Evolutionary conservation across 345 rosid species (phyloP).

Genomic region (Melaleuca quinquenervia): DNA sequence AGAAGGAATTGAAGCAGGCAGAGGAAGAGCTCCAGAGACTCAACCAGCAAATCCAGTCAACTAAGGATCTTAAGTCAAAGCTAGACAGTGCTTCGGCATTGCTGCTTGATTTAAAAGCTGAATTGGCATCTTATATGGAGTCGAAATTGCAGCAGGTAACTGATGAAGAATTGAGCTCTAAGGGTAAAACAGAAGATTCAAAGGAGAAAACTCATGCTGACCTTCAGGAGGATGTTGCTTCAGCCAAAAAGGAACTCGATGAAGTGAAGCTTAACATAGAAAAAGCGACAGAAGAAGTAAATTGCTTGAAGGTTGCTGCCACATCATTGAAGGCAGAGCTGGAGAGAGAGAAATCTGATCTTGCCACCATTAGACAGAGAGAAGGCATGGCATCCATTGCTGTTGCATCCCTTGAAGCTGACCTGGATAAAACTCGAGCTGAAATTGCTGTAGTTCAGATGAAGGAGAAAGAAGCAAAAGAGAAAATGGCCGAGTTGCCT

Average conservation of each 20-base stretch:
- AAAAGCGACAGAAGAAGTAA: conserved; percentile 66
- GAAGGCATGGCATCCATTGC: conserved; percentile 85
- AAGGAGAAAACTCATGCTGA: conserved; percentile 34
- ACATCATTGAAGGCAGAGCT: conserved; percentile 55
- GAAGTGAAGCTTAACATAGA: conserved; percentile 73
- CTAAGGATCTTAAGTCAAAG: conserved; percentile 67
- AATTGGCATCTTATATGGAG: conserved; percentile 69
- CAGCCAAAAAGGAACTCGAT: conserved; percentile 76
- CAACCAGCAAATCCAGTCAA: conserved; percentile 48
- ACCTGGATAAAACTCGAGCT: conserved; percentile 46
- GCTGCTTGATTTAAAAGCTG: conserved; percentile 69
- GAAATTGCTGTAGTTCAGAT: conserved; percentile 50
- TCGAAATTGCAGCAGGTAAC: conserved; percentile 36
- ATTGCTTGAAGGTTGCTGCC: conserved; percentile 62
- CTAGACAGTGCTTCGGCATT: conserved; percentile 57
- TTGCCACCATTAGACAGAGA: conserved; percentile 53
- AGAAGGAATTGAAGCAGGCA: conserved; percentile 77
- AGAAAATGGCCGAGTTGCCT: conserved; percentile 54
- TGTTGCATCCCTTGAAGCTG: conserved; percentile 71
- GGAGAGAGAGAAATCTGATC: conserved; percentile 54
- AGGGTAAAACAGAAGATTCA: conserved; percentile 8
- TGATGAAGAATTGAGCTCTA: background rate
- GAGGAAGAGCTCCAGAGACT: conserved; percentile 79
- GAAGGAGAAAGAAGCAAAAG: conserved; percentile 62
- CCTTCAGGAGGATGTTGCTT: conserved; percentile 53